Conservation (phyloP, 2,329 filamentous ascomycete species). For the Verticillium longisporum region DNA sequence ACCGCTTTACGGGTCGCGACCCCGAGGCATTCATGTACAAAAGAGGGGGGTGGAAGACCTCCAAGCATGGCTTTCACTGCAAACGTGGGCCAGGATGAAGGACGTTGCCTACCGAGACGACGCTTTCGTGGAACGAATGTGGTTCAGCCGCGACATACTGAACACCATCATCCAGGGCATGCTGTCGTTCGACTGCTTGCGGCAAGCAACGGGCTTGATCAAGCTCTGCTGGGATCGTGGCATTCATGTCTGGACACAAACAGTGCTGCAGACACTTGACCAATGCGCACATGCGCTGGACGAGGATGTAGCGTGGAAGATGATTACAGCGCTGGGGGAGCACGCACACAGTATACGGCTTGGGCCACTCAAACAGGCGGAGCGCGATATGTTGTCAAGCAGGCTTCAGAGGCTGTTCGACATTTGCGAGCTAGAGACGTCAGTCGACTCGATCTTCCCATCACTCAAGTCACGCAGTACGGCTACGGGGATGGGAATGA, state of each 20-base stretch:
- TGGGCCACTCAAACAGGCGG: background rate
- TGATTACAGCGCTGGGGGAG: background rate
- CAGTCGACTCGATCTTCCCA: conserved; percentile 4
- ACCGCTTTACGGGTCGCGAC: conserved; percentile 38
- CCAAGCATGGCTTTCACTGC: conserved; percentile 15
- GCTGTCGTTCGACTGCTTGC: conserved; percentile 37
- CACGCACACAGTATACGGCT: background rate
- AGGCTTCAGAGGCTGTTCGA: conserved; percentile 26
- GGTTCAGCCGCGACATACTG: conserved; percentile 29
- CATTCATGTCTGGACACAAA: conserved; percentile 21
- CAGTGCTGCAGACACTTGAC: conserved; percentile 31
- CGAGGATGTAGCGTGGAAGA: background rate
- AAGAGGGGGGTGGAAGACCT: conserved; percentile 26
- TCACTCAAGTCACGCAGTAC: conserved; percentile 12
- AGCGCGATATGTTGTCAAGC: conserved; percentile 5
- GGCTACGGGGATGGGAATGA: background rate
- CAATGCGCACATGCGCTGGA: conserved; percentile 34
- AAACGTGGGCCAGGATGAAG: conserved; percentile 20
- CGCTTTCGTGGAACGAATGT: conserved; percentile 32
- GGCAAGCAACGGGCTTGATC: conserved; percentile 36
- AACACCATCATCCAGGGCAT: conserved; percentile 41
- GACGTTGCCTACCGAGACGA: conserved; percentile 19
- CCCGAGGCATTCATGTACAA: conserved; percentile 29
- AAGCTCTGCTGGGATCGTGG: conserved; percentile 28
- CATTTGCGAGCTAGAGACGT: conserved; percentile 19